Evolutionary conservation across 345 rosid species (phyloP).

Genomic region (Citropsis articulata): DNA sequence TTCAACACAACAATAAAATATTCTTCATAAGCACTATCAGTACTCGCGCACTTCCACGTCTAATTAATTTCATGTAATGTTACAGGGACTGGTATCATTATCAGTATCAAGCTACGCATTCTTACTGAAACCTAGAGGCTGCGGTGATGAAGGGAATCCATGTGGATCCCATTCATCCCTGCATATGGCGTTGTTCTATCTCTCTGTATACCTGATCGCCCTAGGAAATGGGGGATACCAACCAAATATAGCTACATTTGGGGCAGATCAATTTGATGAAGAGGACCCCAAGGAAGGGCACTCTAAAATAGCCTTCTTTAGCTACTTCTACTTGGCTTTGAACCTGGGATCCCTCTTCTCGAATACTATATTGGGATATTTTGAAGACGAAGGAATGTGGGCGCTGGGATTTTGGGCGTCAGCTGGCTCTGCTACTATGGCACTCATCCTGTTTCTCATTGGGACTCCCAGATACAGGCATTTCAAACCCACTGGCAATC

Average conservation of each 20-base stretch:
- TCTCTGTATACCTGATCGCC: conserved; percentile 75
- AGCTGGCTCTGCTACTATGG: conserved; percentile 69
- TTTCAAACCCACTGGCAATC: conserved; percentile 73
- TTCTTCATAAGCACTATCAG: too few relatives aligned
- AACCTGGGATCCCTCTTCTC: conserved; percentile 94
- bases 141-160: conserved; percentile 55
- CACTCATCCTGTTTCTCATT: conserved; percentile 58
- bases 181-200: conserved; percentile 53
- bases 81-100: conserved; percentile 66
- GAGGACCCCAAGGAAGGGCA: conserved; percentile 76
- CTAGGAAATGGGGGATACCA: conserved; percentile 97
- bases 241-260: conserved; percentile 90
- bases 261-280: conserved; percentile 95
- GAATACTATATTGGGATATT: conserved; percentile 80
- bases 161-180: conserved; percentile 67
- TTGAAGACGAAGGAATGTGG: conserved; percentile 88
- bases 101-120: conserved; percentile 57
- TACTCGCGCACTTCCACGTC: background rate
- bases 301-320: conserved; percentile 83
- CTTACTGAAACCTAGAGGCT: conserved; percentile 68
- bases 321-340: conserved; percentile 89
- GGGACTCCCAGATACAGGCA: conserved; percentile 85
- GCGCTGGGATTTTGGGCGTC: conserved; percentile 85
- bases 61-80: background rate
- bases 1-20: too few relatives aligned